Evolutionary conservation across 1,139 yeast species (phyloP), one percentile per base, ranked within the genome.

Genomic region (Taphrina betulina): DNA sequence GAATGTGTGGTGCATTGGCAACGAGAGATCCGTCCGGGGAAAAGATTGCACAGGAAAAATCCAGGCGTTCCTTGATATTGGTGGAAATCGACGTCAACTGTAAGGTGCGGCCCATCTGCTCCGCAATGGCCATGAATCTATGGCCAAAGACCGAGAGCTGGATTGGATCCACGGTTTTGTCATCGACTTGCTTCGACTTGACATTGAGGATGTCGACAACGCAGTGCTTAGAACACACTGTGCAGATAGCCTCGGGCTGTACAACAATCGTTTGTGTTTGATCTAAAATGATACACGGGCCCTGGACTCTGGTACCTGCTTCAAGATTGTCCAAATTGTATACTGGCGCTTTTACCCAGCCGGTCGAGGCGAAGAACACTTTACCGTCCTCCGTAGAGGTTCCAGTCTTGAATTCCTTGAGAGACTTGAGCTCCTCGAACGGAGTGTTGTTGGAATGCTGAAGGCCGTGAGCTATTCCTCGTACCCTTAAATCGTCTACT

Each of bases 211-310:
- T 57, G 29, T 74, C 71, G 40, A 80, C 72, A 34, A 81, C 69
- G 17, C 87, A 76, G 60, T 83, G 89, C n/a, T 81, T 74, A 3
- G 79, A 71, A 45, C 85, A 72, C 20, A 86, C 73, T 0, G 76
- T 73, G 1, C 95, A 95, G n/a, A 70, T 67, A 0, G 87, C 77
- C 53, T 75, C 70, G 0, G 95, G 94, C 22, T 88, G 87, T 19
- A 89, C 78, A 19, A 89, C 77, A 61, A 88, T 82, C 0, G 96
- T 89, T 69, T 89, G 96, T 0, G 95, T 89, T 41, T 80, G 81
- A 69, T 89, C 96, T 19, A 89, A 82, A 59, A 89, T 76, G 62
- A 89, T 80, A 0, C 95, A 87, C 2, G 96, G 96, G 0, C 96
- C 96, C 1, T 62, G 37, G 3, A 89, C 69, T 10, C 69, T 64